Base-by-base conservation (phyloP, 768 basidiomycete species). In the Rhizopogon vesiculosus region DNA sequence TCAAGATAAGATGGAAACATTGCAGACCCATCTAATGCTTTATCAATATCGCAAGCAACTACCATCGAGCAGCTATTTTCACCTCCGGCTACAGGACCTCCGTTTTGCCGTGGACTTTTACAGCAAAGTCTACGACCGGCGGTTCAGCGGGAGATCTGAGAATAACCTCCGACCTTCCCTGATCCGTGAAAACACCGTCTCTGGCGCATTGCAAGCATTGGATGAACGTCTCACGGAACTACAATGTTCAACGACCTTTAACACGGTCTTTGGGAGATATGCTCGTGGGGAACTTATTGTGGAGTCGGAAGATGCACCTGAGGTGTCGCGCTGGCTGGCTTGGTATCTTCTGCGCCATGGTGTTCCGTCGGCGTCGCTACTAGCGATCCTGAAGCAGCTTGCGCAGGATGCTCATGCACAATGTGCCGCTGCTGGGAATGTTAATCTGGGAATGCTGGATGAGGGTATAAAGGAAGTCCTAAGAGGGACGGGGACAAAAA, bases 1-100 rank as follows among this genome's bases (percentile, higher is more conserved):
- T n/a, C 86, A 91, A 66, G 94, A 95, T 71, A 97, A 96, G 66
- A 84, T 88, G 12, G 81, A 84, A 56, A 85, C 89, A 0, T 71
- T 95, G 3, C 85, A 87, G 61, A 78, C 86, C 0, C 88, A 93
- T 65, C 73, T 94, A 2, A 83, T 82, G 1, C 66, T 94, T 29
- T 91, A 86, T 64, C 79, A 76, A 48, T 84, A 85, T 62, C 85
- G 89, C 56, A 78, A 71, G 52, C 83, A 86, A 79, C 72, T 77
- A 3, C 80, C 82, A 0, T 61, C 70, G 3, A 81, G 82, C 6
- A 78, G 74, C 8, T 85, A 82, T 65, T 89, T 86, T 70, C 81
- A 85, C 61, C 71, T 91, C 43, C 75, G 82, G 7, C 67, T 91
- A 22, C 87, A 90, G 57, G 90, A 91, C 65, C 74, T 92, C 10